Conservation (phyloP, 2,329 filamentous ascomycete species). For the Diaporthe citrichinensis region DNA sequence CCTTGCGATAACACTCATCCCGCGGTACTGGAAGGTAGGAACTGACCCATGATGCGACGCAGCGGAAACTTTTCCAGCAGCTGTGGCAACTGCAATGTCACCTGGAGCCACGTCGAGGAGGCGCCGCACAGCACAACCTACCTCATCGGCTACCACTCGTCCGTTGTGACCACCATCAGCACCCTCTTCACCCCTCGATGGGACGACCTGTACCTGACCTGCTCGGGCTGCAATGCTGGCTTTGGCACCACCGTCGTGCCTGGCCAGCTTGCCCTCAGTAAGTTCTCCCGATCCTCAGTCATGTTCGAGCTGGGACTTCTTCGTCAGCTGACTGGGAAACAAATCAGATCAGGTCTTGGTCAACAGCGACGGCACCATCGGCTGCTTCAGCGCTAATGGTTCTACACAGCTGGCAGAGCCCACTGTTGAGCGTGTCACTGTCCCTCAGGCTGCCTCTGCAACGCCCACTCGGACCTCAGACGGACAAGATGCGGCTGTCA, state of each 20-base stretch:
- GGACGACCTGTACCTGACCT: slow-evolving; percentile 35
- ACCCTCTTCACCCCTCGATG: slow-evolving; percentile 43
- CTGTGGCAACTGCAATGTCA: slow-evolving; percentile 48
- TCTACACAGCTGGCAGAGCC: slow-evolving; percentile 8
- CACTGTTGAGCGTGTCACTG: background rate
- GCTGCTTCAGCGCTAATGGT: slow-evolving; percentile 54
- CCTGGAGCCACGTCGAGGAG: slow-evolving; percentile 45
- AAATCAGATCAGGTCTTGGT: slow-evolving; percentile 55
- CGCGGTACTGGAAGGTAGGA: background rate
- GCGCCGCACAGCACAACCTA: slow-evolving; percentile 49
- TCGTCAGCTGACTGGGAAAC: background rate
- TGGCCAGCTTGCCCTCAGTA: slow-evolving; percentile 23
- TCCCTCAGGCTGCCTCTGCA: background rate
- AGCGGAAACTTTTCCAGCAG: slow-evolving; percentile 50
- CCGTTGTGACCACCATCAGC: slow-evolving; percentile 46
- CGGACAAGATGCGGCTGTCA: background rate
- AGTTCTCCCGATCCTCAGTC: background rate
- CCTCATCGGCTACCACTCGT: slow-evolving; percentile 41
- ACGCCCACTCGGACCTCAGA: slow-evolving; percentile 6
- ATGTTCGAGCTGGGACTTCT: background rate
- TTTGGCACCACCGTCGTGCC: background rate
- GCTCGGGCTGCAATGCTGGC: slow-evolving; percentile 23
- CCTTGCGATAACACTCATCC: background rate
- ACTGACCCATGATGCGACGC: slow-evolving; percentile 30
- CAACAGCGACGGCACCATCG: slow-evolving; percentile 54